Percentiles rank a stretch among this genome's conserved stretches.
Evolutionary conservation across 345 rosid genomes (phyloP).

Genomic region (Adansonia digitata): DNA sequence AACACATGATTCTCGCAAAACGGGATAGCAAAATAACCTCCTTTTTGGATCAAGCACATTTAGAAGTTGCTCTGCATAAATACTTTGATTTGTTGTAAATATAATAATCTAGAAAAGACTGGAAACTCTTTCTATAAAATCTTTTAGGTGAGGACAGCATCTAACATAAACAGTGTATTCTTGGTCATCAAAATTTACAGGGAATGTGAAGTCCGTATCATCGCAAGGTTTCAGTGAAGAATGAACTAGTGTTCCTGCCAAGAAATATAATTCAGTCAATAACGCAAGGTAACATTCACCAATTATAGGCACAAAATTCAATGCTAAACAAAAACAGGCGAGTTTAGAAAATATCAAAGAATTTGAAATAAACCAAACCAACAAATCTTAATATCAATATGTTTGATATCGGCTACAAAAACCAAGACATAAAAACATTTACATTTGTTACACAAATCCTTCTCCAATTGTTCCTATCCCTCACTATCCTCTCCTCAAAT

Average conservation of each 20-base stretch:
- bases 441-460: no score
- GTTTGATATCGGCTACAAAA: no score
- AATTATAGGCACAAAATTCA: background rate
- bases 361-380: background rate
- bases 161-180: slow-evolving; percentile 86
- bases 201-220: slow-evolving; percentile 88
- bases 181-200: slow-evolving; percentile 73
- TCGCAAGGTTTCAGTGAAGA: slow-evolving; percentile 80
- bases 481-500: no score
- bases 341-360: background rate
- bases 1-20: slow-evolving; percentile 94
- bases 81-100: slow-evolving; percentile 97
- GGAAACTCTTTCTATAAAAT: slow-evolving; percentile 86
- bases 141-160: slow-evolving; percentile 86
- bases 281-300: background rate
- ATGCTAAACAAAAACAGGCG: background rate
- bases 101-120: slow-evolving; percentile 82
- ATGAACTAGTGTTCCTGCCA: slow-evolving; percentile 94
- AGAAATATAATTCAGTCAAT: slow-evolving; percentile 10
- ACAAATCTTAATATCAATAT: no score
- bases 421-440: no score
- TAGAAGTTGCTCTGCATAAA: slow-evolving; percentile 93
- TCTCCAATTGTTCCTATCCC: no score
- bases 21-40: slow-evolving; percentile 85
- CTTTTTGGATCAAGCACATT: slow-evolving; percentile 98